These are phyloP conservation scores for Oxalis stricta DNA, from an alignment of 441 rosid species.

Conservation along the genomic window DNA sequence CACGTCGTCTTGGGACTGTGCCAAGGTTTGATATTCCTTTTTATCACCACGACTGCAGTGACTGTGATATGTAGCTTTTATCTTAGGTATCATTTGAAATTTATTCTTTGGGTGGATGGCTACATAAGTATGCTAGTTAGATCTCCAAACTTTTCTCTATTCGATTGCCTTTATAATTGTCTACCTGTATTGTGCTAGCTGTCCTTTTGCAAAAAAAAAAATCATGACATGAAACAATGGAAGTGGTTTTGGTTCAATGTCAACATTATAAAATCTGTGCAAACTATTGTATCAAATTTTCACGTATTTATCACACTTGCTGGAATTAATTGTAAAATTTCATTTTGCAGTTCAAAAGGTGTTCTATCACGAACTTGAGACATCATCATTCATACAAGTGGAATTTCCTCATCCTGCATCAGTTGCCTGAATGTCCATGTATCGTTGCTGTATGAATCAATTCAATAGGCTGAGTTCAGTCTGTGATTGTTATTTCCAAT, in stretches of 20 bases:
- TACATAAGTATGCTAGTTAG: not conserved
- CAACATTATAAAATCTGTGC: not conserved
- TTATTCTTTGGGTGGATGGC: not conserved
- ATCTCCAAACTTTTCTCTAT: not conserved
- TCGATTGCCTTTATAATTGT: not conserved
- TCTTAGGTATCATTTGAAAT: not conserved
- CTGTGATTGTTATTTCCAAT: too few species aligned
- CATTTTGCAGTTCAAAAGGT: slow-evolving; percentile 66
- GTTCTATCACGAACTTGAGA: slow-evolving; percentile 56
- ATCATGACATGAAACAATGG: too few species aligned
- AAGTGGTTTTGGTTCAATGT: too few species aligned
- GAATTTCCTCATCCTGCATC: too few species aligned
- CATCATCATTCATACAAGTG: not conserved
- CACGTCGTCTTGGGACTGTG: slow-evolving; percentile 70
- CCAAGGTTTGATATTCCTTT: slow-evolving; percentile 45
- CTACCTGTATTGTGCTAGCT: not conserved
- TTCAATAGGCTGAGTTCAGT: too few species aligned
- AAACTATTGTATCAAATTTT: too few species aligned
- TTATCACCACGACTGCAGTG: not conserved
- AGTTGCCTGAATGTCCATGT: too few species aligned
- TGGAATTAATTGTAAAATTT: not conserved
- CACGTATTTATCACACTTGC: not conserved
- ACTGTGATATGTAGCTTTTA: not conserved
- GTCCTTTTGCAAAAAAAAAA: too few species aligned
- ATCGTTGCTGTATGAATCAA: too few species aligned